Evolutionary conservation across 163 green algal species (phyloP).

Genomic region (Scenedesmus sp.): DNA sequence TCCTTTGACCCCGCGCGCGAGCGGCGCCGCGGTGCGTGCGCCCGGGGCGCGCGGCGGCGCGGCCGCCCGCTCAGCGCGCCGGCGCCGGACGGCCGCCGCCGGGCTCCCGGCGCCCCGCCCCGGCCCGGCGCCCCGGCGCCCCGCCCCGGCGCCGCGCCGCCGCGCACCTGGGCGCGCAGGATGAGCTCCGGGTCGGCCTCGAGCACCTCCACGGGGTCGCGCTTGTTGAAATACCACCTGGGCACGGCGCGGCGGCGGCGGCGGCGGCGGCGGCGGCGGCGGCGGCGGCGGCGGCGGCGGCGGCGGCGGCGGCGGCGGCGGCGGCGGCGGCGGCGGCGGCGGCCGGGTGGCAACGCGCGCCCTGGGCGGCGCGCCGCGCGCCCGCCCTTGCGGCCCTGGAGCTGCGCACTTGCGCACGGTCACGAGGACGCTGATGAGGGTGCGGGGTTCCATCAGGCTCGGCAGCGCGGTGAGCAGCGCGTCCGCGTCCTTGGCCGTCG

Average conservation of each 20-base stretch:
- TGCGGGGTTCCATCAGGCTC: constrained; percentile 40
- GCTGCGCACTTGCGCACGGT: constrained; percentile 33
- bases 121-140: too few species aligned
- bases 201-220: constrained; percentile 44
- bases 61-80: too few species aligned
- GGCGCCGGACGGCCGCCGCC: too few species aligned
- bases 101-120: neutral
- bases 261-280: neutral
- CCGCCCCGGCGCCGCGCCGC: too few species aligned
- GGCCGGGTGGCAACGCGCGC: too few species aligned
- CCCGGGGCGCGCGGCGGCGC: too few species aligned
- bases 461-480: constrained; percentile 35
- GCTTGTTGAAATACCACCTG: constrained; percentile 44
- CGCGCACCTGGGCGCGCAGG: constrained; percentile 51
- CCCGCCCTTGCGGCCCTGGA: too few species aligned
- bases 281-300: neutral
- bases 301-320: too few species aligned
- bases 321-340: too few species aligned
- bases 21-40: too few species aligned
- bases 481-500: constrained; percentile 23
- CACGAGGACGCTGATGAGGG: constrained; percentile 44
- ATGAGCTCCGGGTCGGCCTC: constrained; percentile 57
- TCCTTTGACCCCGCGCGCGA: too few species aligned
- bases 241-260: neutral
- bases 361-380: too few species aligned